Base-by-base conservation (phyloP, 2,329 filamentous ascomycete genomes). In the Alternaria hordeiaustralica region DNA sequence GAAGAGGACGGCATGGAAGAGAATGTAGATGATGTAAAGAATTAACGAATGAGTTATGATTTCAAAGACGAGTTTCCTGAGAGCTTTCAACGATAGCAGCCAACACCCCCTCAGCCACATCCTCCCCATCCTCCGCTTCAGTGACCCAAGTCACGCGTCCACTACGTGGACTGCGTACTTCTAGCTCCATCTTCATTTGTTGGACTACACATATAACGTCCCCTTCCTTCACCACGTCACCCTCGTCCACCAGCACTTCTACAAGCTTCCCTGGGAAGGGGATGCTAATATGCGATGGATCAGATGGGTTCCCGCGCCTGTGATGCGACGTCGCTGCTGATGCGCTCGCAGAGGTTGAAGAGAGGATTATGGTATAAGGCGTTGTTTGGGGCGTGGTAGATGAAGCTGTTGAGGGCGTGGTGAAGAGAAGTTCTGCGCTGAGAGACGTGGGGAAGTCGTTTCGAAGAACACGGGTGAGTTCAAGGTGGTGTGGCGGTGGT, bases 101-200 rank as follows among this genome's bases (percentile, higher is more conserved):
- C 57, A 88, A 74, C 69, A 84, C 84, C 1, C 87, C 87, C 65
- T 88, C 87, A 0, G 81, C 83, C 3, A 89, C 84, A 66, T 88
- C 87, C 55, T 86, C 83, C 6, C 82, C 85, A 49, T 88, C 85
- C 41, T 87, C 84, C 49, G 82, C 82, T 54, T 87, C 85, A 51
- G 82, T 80, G 1, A 85, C 82, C 84, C 86, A 89, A 2, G 73
- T 78, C 5, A 87, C 82, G 3, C 71, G 74, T 0, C 87, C 87
- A 1, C 80, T 78, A 5, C 80, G 80, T 15, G 81, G 79, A 58
- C 82, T 82, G 21, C 88, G 76, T 3, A 90, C 84, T 69, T 90
- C 88, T n/a, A 90, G 76, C 67, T 90, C 88, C 88, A 90, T 90
- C 77, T 90, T 90, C 87, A 90, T 90, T 76, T 90, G 88, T 75